Conservation (phyloP, 148 eudicot species). For the Suaeda aralocaspica region DNA sequence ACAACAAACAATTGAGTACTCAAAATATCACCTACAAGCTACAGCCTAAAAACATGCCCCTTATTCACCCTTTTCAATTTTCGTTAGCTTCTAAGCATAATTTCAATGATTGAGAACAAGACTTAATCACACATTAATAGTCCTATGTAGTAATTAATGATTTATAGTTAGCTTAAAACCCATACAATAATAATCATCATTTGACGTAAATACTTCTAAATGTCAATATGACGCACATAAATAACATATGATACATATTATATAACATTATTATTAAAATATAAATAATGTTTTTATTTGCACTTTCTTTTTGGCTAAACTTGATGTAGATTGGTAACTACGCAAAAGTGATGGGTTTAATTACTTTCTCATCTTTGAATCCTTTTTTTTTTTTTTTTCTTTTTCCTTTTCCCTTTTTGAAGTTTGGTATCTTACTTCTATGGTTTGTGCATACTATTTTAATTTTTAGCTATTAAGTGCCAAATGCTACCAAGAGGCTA, state of each 20-base stretch:
- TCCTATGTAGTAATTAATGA: background rate
- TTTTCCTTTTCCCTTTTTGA: no score
- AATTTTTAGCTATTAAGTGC: no score
- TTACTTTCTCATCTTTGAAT: background rate
- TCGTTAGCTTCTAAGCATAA: constrained; percentile 73
- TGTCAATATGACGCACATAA: constrained; percentile 1
- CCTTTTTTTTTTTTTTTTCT: no score
- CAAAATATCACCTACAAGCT: no score
- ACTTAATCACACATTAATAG: constrained; percentile 23
- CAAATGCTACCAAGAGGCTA: no score
- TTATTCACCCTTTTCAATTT: constrained; percentile 8
- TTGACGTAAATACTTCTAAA: background rate
- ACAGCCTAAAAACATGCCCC: constrained; percentile 14
- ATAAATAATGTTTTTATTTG: background rate
- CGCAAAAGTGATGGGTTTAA: background rate
- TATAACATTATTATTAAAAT: background rate
- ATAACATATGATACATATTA: no score
- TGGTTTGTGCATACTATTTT: background rate
- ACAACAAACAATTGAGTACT: no score
- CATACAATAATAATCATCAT: background rate
- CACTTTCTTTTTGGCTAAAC: background rate
- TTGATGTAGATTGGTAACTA: constrained; percentile 3
- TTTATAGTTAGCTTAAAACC: constrained; percentile 1
- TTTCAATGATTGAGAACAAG: constrained; percentile 47
- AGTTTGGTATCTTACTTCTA: background rate